Conservation (phyloP, 1,139 yeast genomes). For the Kodamaea anthophila region DNA sequence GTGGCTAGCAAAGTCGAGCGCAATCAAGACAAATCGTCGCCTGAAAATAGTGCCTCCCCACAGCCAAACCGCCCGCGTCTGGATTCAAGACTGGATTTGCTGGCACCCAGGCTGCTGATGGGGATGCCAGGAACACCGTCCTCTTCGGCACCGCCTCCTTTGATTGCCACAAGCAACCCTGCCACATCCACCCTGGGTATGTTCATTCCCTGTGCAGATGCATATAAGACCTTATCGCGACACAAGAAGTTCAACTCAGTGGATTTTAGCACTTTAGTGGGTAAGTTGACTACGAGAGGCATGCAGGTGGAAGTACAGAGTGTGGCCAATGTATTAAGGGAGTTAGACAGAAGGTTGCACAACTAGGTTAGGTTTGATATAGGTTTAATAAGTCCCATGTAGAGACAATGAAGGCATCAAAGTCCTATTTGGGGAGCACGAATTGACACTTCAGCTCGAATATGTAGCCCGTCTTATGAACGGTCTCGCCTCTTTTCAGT, state of each 20-base stretch:
- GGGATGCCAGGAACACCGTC: conserved; percentile 18
- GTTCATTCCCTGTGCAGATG: conserved; percentile 83
- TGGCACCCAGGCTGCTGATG: conserved; percentile 7
- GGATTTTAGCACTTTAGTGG: conserved; percentile 69
- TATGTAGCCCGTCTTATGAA: too few relatives aligned
- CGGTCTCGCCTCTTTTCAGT: too few relatives aligned
- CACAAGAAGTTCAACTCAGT: conserved; percentile 70
- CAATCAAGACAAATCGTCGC: conserved; percentile 13
- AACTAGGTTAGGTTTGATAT: conserved; percentile 15
- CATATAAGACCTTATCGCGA: conserved; percentile 75
- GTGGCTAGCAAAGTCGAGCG: conserved; percentile 62
- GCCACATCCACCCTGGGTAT: conserved; percentile 33
- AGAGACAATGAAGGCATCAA: too few relatives aligned
- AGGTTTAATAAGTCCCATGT: too few relatives aligned
- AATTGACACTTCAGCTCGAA: too few relatives aligned
- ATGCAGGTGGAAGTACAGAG: conserved; percentile 86
- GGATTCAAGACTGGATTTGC: conserved; percentile 10
- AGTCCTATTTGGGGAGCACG: too few relatives aligned
- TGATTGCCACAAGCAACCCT: conserved; percentile 14
- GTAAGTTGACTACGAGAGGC: conserved; percentile 71
- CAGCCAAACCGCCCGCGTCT: conserved; percentile 12
- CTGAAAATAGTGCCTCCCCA: conserved; percentile 4
- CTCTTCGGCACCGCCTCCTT: conserved; percentile 16
- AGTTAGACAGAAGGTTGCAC: conserved; percentile 65
- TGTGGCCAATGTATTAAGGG: conserved; percentile 76